Conservation (phyloP, 805 yeast genomes). For the Saturnispora kantuleensis region DNA sequence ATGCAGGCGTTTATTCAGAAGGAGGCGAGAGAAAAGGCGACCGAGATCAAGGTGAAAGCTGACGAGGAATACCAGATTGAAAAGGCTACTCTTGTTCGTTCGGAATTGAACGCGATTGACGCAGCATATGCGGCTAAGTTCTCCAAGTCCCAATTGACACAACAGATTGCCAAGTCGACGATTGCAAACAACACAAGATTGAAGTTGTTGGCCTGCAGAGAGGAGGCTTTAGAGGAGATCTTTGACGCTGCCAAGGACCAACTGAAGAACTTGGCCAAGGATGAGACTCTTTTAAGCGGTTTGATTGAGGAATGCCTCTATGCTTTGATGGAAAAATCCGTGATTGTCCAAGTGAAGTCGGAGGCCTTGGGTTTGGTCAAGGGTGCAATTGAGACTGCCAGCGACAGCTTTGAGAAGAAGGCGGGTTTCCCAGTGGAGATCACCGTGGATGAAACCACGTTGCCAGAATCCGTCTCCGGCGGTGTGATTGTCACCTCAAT, state of each 20-base stretch:
- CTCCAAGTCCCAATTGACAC: slow-evolving; percentile 86
- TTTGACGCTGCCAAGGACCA: slow-evolving; percentile 59
- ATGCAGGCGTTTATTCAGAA: slow-evolving; percentile 98
- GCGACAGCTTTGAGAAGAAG: slow-evolving; percentile 50
- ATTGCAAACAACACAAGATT: slow-evolving; percentile 93
- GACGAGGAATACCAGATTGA: slow-evolving; percentile 98
- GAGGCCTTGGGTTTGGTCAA: slow-evolving; percentile 51
- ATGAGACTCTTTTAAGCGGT: slow-evolving; percentile 54
- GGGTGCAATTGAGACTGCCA: slow-evolving; percentile 52
- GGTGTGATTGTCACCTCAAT: slow-evolving; percentile 70
- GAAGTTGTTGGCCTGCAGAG: slow-evolving; percentile 79
- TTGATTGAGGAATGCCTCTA: slow-evolving; percentile 71
- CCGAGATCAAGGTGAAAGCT: slow-evolving; percentile 89
- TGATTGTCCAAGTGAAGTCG: slow-evolving; percentile 57
- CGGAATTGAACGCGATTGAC: slow-evolving; percentile 86
- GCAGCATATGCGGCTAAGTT: slow-evolving; percentile 66
- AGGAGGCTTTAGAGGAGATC: slow-evolving; percentile 64
- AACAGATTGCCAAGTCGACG: slow-evolving; percentile 92
- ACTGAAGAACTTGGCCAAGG: slow-evolving; percentile 47
- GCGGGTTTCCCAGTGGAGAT: slow-evolving; percentile 50
- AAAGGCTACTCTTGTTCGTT: slow-evolving; percentile 88
- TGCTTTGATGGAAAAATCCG: slow-evolving; percentile 63
- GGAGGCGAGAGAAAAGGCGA: slow-evolving; percentile 98
- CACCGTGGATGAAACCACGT: slow-evolving; percentile 46
- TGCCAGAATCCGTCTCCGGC: slow-evolving; percentile 65